These are phyloP conservation scores for Leccinum ponderosum DNA, from an alignment of 1,284 basidiomycete species.

Conservation along the genomic window DNA sequence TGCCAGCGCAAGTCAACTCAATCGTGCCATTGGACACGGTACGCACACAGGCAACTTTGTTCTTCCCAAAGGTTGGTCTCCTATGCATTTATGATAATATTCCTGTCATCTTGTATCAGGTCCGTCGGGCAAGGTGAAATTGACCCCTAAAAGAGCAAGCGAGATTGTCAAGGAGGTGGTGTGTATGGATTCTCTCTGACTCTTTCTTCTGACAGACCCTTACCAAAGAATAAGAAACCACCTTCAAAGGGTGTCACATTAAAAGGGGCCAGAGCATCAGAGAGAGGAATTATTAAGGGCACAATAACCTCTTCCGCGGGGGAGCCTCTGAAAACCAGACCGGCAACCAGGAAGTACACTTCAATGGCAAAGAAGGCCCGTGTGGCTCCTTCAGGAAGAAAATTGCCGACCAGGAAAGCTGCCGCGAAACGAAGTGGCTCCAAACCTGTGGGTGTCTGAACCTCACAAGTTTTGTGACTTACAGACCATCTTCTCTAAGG, in stretches of 20 bases:
- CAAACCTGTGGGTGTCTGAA: conserved; percentile 28
- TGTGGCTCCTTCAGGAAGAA: conserved; percentile 39
- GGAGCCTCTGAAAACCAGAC: conserved; percentile 29
- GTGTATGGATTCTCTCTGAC: conserved; percentile 7
- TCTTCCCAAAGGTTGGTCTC: conserved; percentile 65
- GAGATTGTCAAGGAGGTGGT: conserved; percentile 67
- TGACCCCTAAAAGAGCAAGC: conserved; percentile 51
- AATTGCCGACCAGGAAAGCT: conserved; percentile 40
- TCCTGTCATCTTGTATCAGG: conserved; percentile 8
- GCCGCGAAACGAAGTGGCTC: conserved; percentile 24
- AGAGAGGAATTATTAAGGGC: neutral
- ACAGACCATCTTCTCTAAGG: conserved; percentile 36
- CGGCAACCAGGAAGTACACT: conserved; percentile 31
- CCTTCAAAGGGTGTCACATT: neutral
- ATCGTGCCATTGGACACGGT: conserved; percentile 70
- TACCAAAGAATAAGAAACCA: conserved; percentile 36
- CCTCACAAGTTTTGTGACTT: neutral
- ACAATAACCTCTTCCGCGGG: conserved; percentile 17
- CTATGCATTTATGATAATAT: neutral
- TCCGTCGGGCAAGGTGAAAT: conserved; percentile 70
- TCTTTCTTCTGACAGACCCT: neutral
- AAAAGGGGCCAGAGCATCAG: conserved; percentile 26
- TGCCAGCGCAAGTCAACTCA: conserved; percentile 64
- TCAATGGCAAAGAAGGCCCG: conserved; percentile 42
- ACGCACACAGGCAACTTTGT: conserved; percentile 61